A percentile compares a stretch with the other conserved stretches of the same genome.
Conservation (phyloP, 306 rosid species). For the Prunus mira region DNA sequence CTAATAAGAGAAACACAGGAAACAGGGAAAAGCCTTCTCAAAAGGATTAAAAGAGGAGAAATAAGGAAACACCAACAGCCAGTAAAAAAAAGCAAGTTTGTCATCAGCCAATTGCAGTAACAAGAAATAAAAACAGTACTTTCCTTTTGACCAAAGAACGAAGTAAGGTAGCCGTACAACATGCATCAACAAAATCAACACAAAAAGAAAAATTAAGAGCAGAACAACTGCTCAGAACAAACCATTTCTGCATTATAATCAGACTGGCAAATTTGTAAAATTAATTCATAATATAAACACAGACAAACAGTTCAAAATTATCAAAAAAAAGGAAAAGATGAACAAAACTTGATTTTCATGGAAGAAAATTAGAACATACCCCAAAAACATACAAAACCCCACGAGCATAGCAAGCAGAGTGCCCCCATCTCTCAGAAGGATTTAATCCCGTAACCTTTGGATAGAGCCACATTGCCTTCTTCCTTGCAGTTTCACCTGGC, state of each 20-base stretch:
- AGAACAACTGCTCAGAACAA: neutral
- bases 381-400: constrained; percentile 80
- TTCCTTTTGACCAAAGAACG: neutral
- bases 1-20: constrained; percentile 34
- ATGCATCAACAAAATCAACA: constrained; percentile 16
- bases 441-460: constrained; percentile 74
- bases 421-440: constrained; percentile 99
- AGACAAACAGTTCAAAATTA: neutral
- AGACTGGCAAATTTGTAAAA: constrained; percentile 19
- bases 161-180: constrained; percentile 9
- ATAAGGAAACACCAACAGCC: constrained; percentile 43
- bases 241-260: constrained; percentile 17
- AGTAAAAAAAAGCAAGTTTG: constrained; percentile 43
- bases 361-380: constrained; percentile 48
- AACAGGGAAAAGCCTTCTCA: constrained; percentile 12
- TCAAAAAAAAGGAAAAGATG: neutral
- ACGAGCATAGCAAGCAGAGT: constrained; percentile 72
- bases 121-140: constrained; percentile 11
- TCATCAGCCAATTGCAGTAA: constrained; percentile 37
- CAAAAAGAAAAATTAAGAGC: neutral
- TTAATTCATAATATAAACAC: constrained; percentile 11
- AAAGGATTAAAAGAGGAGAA: constrained; percentile 17
- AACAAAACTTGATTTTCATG: neutral
- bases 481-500: constrained; percentile 48
- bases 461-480: constrained; percentile 96